Percentiles rank a stretch among this genome's conserved stretches.
Evolutionary conservation across 1,284 basidiomycete genomes (phyloP).

Genomic region (Ganoderma lingzhi): DNA sequence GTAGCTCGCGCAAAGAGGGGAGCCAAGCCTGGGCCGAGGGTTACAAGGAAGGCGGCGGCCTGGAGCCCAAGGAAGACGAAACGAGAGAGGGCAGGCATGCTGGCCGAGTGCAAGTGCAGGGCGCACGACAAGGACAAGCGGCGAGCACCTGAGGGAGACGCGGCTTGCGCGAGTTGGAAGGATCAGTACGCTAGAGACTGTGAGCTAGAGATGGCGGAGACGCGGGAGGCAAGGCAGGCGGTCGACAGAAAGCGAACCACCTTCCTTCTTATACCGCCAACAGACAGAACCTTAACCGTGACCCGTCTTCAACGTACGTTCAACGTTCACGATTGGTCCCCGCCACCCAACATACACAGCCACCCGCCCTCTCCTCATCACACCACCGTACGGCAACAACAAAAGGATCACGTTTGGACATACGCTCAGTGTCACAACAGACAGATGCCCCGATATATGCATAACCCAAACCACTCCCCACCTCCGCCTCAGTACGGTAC

Average conservation of each 20-base stretch:
- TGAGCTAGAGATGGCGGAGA: conserved; percentile 28
- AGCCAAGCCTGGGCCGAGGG: conserved; percentile 33
- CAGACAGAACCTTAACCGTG: conserved; percentile 10
- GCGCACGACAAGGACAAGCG: conserved; percentile 10
- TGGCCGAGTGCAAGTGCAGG: conserved; percentile 20
- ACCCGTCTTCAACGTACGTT: not conserved
- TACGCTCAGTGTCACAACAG: conserved; percentile 19
- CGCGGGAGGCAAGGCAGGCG: conserved; percentile 23
- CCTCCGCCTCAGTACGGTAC: conserved; percentile 14
- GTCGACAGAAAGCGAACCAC: not conserved
- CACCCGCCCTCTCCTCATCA: not conserved
- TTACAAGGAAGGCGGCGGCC: conserved; percentile 47
- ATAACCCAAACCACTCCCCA: conserved; percentile 17
- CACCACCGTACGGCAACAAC: not conserved
- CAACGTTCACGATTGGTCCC: conserved; percentile 4
- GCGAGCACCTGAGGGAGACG: conserved; percentile 16
- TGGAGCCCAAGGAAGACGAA: conserved; percentile 49
- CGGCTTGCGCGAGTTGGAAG: conserved; percentile 39
- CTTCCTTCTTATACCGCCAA: conserved; percentile 6
- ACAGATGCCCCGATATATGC: conserved; percentile 20
- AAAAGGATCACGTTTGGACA: conserved; percentile 1
- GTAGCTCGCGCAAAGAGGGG: conserved; percentile 36
- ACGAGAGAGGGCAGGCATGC: conserved; percentile 49
- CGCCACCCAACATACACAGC: conserved; percentile 6
- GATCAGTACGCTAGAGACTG: conserved; percentile 30